phyloP scores from a whole-genome alignment of 2,329 filamentous ascomycete species.

The Stachybotrys chlorohalonatus region DNA sequence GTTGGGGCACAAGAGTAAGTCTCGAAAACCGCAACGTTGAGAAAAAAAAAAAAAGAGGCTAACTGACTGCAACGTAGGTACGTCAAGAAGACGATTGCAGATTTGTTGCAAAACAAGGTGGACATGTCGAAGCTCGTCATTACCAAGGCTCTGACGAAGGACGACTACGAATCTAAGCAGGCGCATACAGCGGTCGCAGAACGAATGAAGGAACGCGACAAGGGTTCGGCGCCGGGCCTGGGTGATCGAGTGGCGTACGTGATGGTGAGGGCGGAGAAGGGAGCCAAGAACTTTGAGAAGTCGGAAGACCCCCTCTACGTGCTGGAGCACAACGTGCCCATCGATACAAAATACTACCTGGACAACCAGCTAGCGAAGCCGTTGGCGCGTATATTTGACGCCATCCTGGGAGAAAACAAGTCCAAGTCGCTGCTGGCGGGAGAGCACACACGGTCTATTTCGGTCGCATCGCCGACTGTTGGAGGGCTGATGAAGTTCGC shows the following conservation, averaged over 20 bases:
- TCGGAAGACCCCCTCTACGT: slow-evolving; percentile 97
- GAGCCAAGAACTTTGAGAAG: slow-evolving; percentile 92
- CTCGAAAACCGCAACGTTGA: slow-evolving; percentile 1
- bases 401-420: slow-evolving; percentile 89
- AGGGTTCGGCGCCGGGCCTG: slow-evolving; percentile 82
- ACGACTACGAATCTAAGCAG: slow-evolving; percentile 83
- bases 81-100: slow-evolving; percentile 91
- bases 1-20: slow-evolving; percentile 87
- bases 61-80: slow-evolving; percentile 53
- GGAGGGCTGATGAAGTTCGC: slow-evolving; percentile 97
- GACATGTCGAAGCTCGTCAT: slow-evolving; percentile 99
- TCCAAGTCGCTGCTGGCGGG: slow-evolving; percentile 79
- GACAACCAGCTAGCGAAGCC: slow-evolving; percentile 98
- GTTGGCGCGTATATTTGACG: slow-evolving; percentile 90
- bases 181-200: slow-evolving; percentile 92
- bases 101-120: slow-evolving; percentile 92
- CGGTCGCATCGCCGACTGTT: slow-evolving; percentile 81
- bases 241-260: slow-evolving; percentile 98
- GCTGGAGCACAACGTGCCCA: slow-evolving; percentile 92
- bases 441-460: slow-evolving; percentile 90
- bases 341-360: slow-evolving; percentile 97
- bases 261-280: slow-evolving; percentile 84
- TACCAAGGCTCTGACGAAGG: slow-evolving; percentile 90
- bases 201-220: slow-evolving; percentile 94
- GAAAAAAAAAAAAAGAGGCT: slow-evolving; percentile 4